These are phyloP conservation scores for Dichotomocladium elegans DNA, from an alignment of 371 early-diverging fungal species.

Conservation along the genomic window DNA sequence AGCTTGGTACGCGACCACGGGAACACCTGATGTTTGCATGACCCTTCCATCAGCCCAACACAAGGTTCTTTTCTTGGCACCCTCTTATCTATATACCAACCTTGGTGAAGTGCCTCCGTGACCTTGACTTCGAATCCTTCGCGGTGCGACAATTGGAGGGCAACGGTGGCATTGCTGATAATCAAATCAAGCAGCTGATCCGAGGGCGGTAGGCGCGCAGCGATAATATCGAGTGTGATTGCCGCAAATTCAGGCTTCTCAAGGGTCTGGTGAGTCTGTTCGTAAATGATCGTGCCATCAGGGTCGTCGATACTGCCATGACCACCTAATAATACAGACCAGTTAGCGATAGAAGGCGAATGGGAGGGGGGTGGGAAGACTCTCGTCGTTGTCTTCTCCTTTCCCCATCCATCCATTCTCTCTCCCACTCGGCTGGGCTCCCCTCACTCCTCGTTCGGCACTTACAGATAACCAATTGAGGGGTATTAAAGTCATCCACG, in stretches of 20 bases:
- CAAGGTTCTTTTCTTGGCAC: too few species aligned
- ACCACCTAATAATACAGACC: slow-evolving; percentile 30
- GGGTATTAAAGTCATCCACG: slow-evolving; percentile 24
- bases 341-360: background rate
- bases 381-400: too few species aligned
- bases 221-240: slow-evolving; percentile 57
- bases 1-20: slow-evolving; percentile 61
- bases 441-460: too few species aligned
- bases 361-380: background rate
- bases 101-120: slow-evolving; percentile 76
- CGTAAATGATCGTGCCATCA: slow-evolving; percentile 70
- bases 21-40: slow-evolving; percentile 23
- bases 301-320: slow-evolving; percentile 90
- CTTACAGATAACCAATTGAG: slow-evolving; percentile 72
- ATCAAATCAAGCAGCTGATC: slow-evolving; percentile 81
- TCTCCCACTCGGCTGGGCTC: too few species aligned
- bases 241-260: slow-evolving; percentile 38
- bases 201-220: slow-evolving; percentile 66
- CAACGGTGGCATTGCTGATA: slow-evolving; percentile 62
- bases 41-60: too few species aligned
- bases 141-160: slow-evolving; percentile 76
- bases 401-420: background rate
- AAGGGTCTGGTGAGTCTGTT: slow-evolving; percentile 50
- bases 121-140: slow-evolving; percentile 92
- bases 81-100: too few species aligned